Percentiles rank a stretch among this genome's conserved stretches.
Evolutionary conservation across 192 early-diverging fungal species (phyloP).

Genomic region (Coemansia sp.): DNA sequence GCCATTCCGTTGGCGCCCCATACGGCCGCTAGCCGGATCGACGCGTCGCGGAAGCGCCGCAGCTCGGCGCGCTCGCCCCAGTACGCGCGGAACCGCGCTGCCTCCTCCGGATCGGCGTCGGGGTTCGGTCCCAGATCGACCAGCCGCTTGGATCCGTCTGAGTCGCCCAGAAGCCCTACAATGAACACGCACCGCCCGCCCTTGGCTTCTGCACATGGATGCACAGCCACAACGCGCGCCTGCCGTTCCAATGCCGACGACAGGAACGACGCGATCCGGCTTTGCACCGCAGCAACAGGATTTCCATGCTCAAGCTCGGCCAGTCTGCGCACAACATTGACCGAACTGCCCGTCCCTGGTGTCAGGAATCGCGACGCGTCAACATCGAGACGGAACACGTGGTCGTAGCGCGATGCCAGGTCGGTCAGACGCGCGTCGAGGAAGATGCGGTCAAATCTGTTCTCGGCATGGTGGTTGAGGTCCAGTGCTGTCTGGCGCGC

Average conservation of each 20-base stretch:
- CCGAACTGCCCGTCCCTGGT: slow-evolving; percentile 7
- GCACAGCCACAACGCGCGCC: slow-evolving; percentile 39
- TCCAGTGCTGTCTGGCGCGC: slow-evolving; percentile 35
- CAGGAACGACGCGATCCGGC: slow-evolving; percentile 27
- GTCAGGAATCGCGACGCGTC: slow-evolving; percentile 26
- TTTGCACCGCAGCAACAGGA: slow-evolving; percentile 24
- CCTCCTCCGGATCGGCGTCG: slow-evolving; percentile 66
- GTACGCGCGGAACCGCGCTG: slow-evolving; percentile 67
- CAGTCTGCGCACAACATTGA: slow-evolving; percentile 14
- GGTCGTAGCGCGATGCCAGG: slow-evolving; percentile 29
- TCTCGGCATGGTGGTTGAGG: slow-evolving; percentile 18
- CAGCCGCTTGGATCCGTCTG: slow-evolving; percentile 63
- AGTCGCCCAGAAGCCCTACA: slow-evolving; percentile 74
- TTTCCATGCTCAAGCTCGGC: slow-evolving; percentile 30
- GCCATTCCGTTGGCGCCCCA: slow-evolving; percentile 62
- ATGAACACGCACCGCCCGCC: slow-evolving; percentile 52
- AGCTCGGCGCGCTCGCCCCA: slow-evolving; percentile 93
- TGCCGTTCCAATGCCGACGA: slow-evolving; percentile 20
- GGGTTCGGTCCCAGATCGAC: slow-evolving; percentile 86
- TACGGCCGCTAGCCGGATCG: slow-evolving; percentile 85
- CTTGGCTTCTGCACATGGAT: slow-evolving; percentile 49
- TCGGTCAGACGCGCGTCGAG: slow-evolving; percentile 20
- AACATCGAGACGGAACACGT: slow-evolving; percentile 42
- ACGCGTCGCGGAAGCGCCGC: slow-evolving; percentile 92
- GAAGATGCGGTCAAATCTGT: slow-evolving; percentile 35